Evolutionary conservation across 2,329 filamentous ascomycete species (phyloP), one percentile per base, ranked within the genome.

Genomic region (Xylaria polymorpha): DNA sequence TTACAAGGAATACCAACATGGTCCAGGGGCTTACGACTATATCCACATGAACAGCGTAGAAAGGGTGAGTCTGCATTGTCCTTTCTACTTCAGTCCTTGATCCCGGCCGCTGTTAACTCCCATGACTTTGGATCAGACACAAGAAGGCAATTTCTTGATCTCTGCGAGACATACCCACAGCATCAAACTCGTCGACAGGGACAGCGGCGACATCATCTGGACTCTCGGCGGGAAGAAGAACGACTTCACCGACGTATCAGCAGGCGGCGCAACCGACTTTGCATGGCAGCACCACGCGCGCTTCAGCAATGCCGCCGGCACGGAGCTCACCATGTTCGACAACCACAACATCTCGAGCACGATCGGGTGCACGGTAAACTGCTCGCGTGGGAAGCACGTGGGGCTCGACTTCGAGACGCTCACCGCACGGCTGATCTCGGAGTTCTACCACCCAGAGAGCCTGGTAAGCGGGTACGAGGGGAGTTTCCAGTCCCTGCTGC

Each of bases 281-380:
- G 66, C 58, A 29, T 72, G 71, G 69, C 70, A 75, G 55, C 71
- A 75, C 32, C 68, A 74, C 22, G 73, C 72, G 2, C 68, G 71
- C 7, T 68, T 75, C 56, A 25, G 5, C 7, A 32, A 68, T 35
- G 35, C 55, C 15, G 37, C 20, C 4, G 35, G 20, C 5, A 70
- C 61, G 4, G 69, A 69, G 29, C 61, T 74, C 14, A 73, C 69
- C 20, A 43, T 74, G 44, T 73, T 74, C 63, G 80, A 80, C 57
- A 81, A 81, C 72, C 79, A 80, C 55, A 80, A 83, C 51, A 86
- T 85, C n/a, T 80, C 89, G 9, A 83, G 87, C 2, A 81, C 84
- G 35, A 79, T 80, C 0, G 82, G 84, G 56, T 85, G 85, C 63
- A 85, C 82, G 66, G 64, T 71, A 10, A 67, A 65, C 9, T 73